These are phyloP conservation scores for Xerocomellus dryophilus DNA, from an alignment of 768 basidiomycete species.

Conservation along the genomic window DNA sequence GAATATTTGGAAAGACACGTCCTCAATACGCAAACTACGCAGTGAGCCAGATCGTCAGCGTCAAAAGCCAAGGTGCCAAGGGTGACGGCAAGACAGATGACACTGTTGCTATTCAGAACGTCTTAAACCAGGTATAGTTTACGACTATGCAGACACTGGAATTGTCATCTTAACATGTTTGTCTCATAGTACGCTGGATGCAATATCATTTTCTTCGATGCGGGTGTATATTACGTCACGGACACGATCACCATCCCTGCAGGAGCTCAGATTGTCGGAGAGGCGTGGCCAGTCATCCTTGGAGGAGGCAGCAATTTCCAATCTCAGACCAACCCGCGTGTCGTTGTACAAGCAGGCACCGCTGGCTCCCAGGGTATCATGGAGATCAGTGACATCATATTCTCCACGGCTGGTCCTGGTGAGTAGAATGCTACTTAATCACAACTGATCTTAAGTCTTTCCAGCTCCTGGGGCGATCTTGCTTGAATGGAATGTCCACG, in stretches of 20 bases:
- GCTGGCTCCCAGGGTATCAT: slow-evolving; percentile 45
- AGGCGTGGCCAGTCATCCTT: slow-evolving; percentile 49
- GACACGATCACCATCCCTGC: slow-evolving; percentile 47
- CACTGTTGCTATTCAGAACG: slow-evolving; percentile 57
- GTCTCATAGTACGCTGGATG: slow-evolving; percentile 55
- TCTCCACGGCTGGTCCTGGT: slow-evolving; percentile 53
- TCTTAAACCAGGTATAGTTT: slow-evolving; percentile 49
- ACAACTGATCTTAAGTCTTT: not conserved
- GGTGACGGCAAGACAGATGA: slow-evolving; percentile 79
- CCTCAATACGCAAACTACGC: slow-evolving; percentile 66
- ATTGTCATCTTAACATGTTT: not conserved
- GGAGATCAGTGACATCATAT: slow-evolving; percentile 65
- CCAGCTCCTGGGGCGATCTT: slow-evolving; percentile 45
- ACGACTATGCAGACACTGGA: not conserved
- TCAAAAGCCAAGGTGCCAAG: slow-evolving; percentile 62
- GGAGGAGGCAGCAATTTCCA: slow-evolving; percentile 42
- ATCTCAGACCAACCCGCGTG: slow-evolving; percentile 37
- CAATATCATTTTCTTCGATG: slow-evolving; percentile 81
- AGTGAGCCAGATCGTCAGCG: slow-evolving; percentile 63
- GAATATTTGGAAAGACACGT: slow-evolving; percentile 57
- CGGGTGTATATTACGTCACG: slow-evolving; percentile 48
- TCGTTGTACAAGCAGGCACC: slow-evolving; percentile 45
- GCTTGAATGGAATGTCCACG: slow-evolving; percentile 60
- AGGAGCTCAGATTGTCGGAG: slow-evolving; percentile 47
- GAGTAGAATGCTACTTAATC: not conserved